Conservation (phyloP, 2,329 filamentous ascomycete genomes). For the Fonsecaea monophora region DNA sequence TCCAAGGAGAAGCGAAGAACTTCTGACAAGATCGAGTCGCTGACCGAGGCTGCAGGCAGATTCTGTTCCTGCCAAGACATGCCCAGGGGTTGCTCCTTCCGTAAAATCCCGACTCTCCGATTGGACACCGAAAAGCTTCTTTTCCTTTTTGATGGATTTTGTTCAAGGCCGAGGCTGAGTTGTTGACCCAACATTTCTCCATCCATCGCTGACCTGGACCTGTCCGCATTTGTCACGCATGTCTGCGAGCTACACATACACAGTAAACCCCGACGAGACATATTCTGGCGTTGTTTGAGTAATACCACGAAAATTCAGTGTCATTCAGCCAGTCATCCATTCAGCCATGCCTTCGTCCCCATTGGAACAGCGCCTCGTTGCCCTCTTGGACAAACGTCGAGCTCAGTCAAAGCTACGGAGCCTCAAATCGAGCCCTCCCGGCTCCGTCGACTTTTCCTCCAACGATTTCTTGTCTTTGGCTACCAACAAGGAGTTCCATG, state of each 20-base stretch:
- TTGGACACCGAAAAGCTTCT: slow-evolving; percentile 19
- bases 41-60: slow-evolving; percentile 14
- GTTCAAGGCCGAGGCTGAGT: neutral
- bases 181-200: slow-evolving; percentile 15
- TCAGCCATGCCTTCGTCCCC: slow-evolving; percentile 28
- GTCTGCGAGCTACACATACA: neutral
- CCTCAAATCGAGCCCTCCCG: slow-evolving; percentile 54
- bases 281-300: neutral
- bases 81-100: slow-evolving; percentile 8
- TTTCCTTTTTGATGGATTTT: slow-evolving; percentile 6
- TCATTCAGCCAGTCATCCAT: neutral
- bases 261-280: too few species aligned
- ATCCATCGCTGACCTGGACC: neutral
- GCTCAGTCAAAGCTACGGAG: slow-evolving; percentile 54
- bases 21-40: slow-evolving; percentile 1
- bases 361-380: slow-evolving; percentile 33
- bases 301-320: neutral
- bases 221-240: neutral
- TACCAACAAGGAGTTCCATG: slow-evolving; percentile 55
- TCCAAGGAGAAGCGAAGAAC: neutral
- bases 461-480: slow-evolving; percentile 70
- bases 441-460: slow-evolving; percentile 65
- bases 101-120: slow-evolving; percentile 19
- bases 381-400: slow-evolving; percentile 49
- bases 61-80: slow-evolving; percentile 31